phyloP scores from a whole-genome alignment of 106 monocot species.

The Cymbidium sinense region DNA sequence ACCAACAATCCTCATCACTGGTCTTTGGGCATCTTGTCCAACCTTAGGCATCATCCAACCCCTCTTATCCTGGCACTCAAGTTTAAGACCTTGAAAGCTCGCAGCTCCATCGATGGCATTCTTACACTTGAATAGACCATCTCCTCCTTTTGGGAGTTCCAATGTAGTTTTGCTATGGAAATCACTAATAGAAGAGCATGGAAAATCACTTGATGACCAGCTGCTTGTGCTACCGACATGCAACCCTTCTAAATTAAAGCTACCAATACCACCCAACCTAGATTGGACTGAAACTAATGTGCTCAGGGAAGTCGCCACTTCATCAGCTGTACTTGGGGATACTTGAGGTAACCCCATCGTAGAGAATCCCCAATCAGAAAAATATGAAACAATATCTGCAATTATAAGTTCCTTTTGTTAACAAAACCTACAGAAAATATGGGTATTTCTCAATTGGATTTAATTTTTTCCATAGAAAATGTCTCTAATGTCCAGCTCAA shows the following conservation, averaged over 20 bases:
- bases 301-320: conserved; percentile 26
- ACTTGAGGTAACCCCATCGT: conserved; percentile 76
- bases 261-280: conserved; percentile 24
- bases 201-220: conserved; percentile 17
- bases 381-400: background rate
- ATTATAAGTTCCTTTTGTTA: background rate
- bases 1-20: conserved; percentile 65
- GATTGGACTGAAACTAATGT: conserved; percentile 35
- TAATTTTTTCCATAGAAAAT: background rate
- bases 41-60: conserved; percentile 17
- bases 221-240: conserved; percentile 19
- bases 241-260: conserved; percentile 47
- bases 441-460: background rate
- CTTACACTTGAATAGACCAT: conserved; percentile 19
- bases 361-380: background rate
- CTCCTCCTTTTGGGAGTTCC: conserved; percentile 17
- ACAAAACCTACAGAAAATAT: background rate
- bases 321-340: conserved; percentile 25
- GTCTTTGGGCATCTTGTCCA: conserved; percentile 23
- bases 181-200: conserved; percentile 31
- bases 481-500: conserved; percentile 6
- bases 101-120: conserved; percentile 21
- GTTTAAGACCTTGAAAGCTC: conserved; percentile 35
- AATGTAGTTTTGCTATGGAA: conserved; percentile 30
- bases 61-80: conserved; percentile 34